These are phyloP conservation scores for Elongisporangium anandrum DNA, from an alignment of 352 stramenopile species.

Conservation along the genomic window DNA sequence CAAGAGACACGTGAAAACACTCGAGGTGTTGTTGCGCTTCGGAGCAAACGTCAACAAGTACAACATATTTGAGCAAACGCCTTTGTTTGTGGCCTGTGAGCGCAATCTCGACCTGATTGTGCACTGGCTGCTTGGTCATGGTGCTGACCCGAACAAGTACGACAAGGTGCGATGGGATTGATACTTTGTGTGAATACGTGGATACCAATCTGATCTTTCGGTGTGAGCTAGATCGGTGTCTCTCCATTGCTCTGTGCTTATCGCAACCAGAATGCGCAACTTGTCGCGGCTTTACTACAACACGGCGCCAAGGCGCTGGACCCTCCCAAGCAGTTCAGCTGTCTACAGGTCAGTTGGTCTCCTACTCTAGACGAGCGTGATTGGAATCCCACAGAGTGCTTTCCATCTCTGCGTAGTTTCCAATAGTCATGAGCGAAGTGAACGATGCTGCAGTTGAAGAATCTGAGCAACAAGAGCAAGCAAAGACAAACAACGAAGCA, in stretches of 20 bases:
- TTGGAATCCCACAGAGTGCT: background rate
- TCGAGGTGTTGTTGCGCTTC: conserved; percentile 48
- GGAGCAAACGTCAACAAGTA: conserved; percentile 46
- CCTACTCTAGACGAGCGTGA: too few species aligned
- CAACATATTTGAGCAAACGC: conserved; percentile 55
- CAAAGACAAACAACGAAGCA: background rate
- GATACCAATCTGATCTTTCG: background rate
- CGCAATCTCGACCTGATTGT: conserved; percentile 31
- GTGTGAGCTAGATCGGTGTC: conserved; percentile 16
- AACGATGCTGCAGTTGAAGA: conserved; percentile 1
- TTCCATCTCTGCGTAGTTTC: conserved; percentile 6
- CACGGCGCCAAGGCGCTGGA: conserved; percentile 36
- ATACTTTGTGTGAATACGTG: background rate
- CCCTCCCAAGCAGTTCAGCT: conserved; percentile 21
- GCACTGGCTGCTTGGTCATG: conserved; percentile 47
- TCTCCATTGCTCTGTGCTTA: conserved; percentile 56
- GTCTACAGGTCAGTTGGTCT: conserved; percentile 41
- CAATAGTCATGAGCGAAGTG: conserved; percentile 10
- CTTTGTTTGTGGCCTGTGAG: conserved; percentile 53
- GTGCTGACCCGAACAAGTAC: conserved; percentile 44
- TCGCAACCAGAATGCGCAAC: conserved; percentile 36
- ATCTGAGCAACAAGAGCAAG: background rate
- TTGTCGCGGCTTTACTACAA: conserved; percentile 41
- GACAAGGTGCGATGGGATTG: conserved; percentile 25
- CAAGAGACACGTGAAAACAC: conserved; percentile 47